Conservation (phyloP, 768 basidiomycete genomes). For the Leccinum broughii region DNA sequence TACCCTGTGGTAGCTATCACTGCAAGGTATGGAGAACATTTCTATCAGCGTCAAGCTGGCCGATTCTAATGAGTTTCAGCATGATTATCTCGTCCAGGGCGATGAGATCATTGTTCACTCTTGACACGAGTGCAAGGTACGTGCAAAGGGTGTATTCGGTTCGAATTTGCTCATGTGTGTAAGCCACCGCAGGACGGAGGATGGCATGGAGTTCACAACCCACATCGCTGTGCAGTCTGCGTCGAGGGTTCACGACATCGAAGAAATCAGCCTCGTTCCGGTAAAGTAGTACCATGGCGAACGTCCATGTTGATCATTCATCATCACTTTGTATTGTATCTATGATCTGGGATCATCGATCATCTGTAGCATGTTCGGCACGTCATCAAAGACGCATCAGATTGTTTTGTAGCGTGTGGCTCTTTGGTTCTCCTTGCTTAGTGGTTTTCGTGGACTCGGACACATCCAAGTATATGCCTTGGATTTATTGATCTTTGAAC, state of each 20-base stretch:
- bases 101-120: constrained; percentile 8
- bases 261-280: not conserved
- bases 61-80: constrained; percentile 6
- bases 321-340: not conserved
- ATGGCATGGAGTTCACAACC: constrained; percentile 8
- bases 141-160: not conserved
- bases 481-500: too few species aligned
- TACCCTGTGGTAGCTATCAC: constrained; percentile 6
- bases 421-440: not conserved
- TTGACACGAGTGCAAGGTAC: constrained; percentile 1
- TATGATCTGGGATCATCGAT: constrained; percentile 1
- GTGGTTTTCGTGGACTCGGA: not conserved
- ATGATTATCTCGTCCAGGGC: constrained; percentile 15
- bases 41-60: not conserved
- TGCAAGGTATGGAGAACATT: constrained; percentile 7
- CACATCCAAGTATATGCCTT: not conserved
- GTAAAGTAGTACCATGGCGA: not conserved
- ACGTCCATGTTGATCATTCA: not conserved
- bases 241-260: not conserved
- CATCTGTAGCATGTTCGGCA: not conserved
- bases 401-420: not conserved
- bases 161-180: constrained; percentile 1
- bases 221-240: constrained; percentile 3
- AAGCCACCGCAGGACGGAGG: not conserved
- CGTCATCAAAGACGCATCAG: not conserved